Conservation (phyloP, 768 basidiomycete genomes). For the Suillus weaverae region DNA sequence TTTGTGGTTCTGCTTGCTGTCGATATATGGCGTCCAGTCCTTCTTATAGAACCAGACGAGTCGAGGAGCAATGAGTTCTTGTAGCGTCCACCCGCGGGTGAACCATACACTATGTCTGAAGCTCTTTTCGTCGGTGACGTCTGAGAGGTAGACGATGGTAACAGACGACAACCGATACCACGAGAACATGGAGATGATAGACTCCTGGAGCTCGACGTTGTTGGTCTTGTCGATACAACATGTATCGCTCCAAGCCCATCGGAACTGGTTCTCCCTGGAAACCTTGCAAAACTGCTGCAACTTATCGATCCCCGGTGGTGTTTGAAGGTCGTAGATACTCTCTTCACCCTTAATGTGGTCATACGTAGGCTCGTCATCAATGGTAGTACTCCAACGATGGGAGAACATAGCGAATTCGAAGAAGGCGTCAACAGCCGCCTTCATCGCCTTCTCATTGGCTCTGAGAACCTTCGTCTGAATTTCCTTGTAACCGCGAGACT, state of each 20-base stretch:
- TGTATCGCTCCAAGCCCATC: constrained; percentile 23
- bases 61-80: constrained; percentile 6
- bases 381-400: constrained; percentile 5
- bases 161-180: constrained; percentile 24
- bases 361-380: constrained; percentile 3
- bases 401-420: constrained; percentile 12
- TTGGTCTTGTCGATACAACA: constrained; percentile 26
- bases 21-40: constrained; percentile 4
- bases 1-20: constrained; percentile 22
- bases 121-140: constrained; percentile 2
- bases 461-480: not conserved
- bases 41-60: constrained; percentile 6
- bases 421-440: not conserved
- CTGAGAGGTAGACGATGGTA: constrained; percentile 21
- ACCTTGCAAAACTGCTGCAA: constrained; percentile 24
- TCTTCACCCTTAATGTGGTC: not conserved
- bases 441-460: not conserved
- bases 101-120: constrained; percentile 8
- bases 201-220: constrained; percentile 25
- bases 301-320: constrained; percentile 13
- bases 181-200: constrained; percentile 27
- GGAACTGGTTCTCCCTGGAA: constrained; percentile 17
- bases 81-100: constrained; percentile 7
- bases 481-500: not conserved
- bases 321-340: not conserved